Percentiles rank a stretch among this genome's conserved stretches.
Evolutionary conservation across 2,329 filamentous ascomycete species (phyloP).

Genomic region (Coleophoma cylindrospora): DNA sequence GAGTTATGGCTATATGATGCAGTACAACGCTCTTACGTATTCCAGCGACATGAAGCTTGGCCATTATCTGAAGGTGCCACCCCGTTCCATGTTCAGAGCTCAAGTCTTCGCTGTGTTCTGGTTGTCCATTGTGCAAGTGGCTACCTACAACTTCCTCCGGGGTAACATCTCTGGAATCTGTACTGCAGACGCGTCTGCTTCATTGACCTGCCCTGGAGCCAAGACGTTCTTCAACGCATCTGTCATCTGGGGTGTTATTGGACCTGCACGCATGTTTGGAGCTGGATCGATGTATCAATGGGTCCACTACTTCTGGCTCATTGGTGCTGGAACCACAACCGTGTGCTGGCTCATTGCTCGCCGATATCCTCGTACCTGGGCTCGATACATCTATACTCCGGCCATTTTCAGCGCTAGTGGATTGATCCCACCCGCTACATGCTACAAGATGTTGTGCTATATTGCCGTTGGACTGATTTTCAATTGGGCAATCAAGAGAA

Average conservation of each 20-base stretch:
- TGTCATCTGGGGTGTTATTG: conserved; percentile 68
- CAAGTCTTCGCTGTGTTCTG: conserved; percentile 61
- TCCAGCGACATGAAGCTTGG: too few relatives aligned
- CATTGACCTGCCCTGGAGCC: too few relatives aligned
- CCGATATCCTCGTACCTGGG: conserved; percentile 52
- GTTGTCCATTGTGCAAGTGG: conserved; percentile 59
- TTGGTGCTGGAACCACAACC: conserved; percentile 57
- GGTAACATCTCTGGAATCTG: conserved; percentile 43
- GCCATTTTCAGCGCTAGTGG: conserved; percentile 61
- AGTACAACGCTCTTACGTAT: too few relatives aligned
- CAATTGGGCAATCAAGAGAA: conserved; percentile 61
- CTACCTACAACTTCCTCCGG: conserved; percentile 55
- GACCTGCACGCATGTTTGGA: conserved; percentile 64
- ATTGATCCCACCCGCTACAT: conserved; percentile 61
- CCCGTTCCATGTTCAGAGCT: conserved; percentile 58
- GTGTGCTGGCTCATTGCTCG: conserved; percentile 49
- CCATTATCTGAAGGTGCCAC: conserved; percentile 31
- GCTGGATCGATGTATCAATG: conserved; percentile 53
- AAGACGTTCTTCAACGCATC: conserved; percentile 58
- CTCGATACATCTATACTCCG: conserved; percentile 62
- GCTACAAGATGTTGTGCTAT: conserved; percentile 68
- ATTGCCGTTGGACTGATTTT: conserved; percentile 59
- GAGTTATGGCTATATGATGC: too few relatives aligned
- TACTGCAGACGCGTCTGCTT: too few relatives aligned
- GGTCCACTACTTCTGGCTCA: conserved; percentile 67